Percentiles rank a stretch among this genome's conserved stretches.
phyloP scores from a whole-genome alignment of 495 filamentous ascomycete genomes.

The Aspergillus diversus region DNA sequence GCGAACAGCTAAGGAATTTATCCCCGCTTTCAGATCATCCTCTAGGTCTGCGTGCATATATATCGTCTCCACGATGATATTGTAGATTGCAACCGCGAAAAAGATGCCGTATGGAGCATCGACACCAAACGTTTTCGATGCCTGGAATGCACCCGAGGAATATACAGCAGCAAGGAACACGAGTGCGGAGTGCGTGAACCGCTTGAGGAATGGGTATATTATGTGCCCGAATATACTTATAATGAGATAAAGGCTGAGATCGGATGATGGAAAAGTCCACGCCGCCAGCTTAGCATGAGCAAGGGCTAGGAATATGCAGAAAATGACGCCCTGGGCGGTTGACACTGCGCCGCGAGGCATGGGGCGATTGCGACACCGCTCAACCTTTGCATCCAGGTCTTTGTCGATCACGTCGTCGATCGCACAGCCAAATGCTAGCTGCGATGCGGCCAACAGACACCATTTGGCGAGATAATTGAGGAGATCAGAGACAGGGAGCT shows the following conservation, averaged over 20 bases:
- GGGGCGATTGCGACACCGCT: neutral
- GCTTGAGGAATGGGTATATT: neutral
- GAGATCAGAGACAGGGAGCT: neutral
- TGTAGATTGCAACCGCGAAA: neutral
- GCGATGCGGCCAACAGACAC: neutral
- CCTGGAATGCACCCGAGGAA: neutral
- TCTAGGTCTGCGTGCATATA: neutral
- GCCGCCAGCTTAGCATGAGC: neutral
- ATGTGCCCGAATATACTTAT: neutral
- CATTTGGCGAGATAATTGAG: neutral
- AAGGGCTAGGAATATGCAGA: neutral
- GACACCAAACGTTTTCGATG: neutral
- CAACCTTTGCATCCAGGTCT: neutral
- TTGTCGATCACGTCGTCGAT: neutral
- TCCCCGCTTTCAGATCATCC: neutral
- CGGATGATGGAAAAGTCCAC: neutral
- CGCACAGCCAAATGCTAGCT: neutral
- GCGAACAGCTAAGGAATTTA: neutral
- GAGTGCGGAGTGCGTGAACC: neutral
- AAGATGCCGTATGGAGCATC: neutral
- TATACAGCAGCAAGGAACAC: neutral
- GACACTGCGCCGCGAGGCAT: neutral
- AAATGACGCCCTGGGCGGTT: neutral
- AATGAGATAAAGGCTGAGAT: neutral
- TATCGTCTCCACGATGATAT: neutral